A percentile compares a stretch with the other conserved stretches of the same genome.
Conservation (phyloP, 176 grass and related monocot species). For the Ampelocalamus luodianensis region DNA sequence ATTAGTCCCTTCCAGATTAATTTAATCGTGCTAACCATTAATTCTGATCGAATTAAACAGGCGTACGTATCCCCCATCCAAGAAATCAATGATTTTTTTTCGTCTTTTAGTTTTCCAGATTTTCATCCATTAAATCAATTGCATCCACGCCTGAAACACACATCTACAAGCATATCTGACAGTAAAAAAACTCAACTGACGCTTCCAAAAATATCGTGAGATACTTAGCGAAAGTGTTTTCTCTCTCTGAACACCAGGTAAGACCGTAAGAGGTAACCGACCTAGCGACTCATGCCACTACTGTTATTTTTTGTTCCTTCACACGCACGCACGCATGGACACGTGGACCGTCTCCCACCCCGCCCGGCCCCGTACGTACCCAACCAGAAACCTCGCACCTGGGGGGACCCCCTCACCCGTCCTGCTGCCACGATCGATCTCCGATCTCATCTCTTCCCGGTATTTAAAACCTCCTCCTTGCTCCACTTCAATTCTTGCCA, state of each 20-base stretch:
- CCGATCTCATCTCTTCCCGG: neutral
- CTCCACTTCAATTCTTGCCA: neutral
- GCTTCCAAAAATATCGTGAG: neutral
- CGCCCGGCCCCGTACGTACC: slow-evolving; percentile 6
- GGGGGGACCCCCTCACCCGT: neutral
- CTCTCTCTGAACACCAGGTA: neutral
- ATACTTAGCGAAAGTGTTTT: neutral
- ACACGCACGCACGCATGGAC: slow-evolving; percentile 31
- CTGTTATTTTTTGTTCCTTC: slow-evolving; percentile 7
- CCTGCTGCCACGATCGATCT: neutral
- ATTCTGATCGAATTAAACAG: neutral
- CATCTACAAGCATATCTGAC: neutral
- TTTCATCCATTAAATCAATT: neutral
- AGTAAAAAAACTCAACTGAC: neutral
- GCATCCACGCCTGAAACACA: neutral
- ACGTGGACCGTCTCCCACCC: slow-evolving; percentile 44
- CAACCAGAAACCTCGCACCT: slow-evolving; percentile 41
- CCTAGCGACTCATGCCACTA: slow-evolving; percentile 26
- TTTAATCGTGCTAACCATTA: neutral
- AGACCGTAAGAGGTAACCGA: slow-evolving; percentile 19
- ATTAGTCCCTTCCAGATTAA: neutral
- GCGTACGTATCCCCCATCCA: neutral
- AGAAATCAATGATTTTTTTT: neutral
- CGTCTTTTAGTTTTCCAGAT: neutral
- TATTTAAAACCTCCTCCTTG: slow-evolving; percentile 49